Conservation (phyloP, 2,329 filamentous ascomycete genomes). For the Talaromyces sp. region DNA sequence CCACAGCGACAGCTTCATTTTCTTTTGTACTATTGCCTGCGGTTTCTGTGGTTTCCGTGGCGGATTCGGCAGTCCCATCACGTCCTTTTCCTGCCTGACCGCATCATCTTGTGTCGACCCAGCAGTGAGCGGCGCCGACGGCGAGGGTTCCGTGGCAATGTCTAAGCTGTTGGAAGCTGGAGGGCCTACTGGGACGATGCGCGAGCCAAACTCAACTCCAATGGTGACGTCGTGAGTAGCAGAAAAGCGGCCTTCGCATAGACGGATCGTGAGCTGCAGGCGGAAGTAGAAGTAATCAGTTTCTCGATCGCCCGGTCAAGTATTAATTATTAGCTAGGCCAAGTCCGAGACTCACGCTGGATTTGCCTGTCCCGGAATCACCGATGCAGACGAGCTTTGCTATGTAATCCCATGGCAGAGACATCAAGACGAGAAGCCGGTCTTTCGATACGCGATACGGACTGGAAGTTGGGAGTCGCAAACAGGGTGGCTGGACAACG, state of each 20-base stretch:
- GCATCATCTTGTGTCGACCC: neutral
- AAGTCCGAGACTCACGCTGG: slow-evolving; percentile 47
- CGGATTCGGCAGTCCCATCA: slow-evolving; percentile 27
- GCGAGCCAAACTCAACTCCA: slow-evolving; percentile 90
- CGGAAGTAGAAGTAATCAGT: neutral
- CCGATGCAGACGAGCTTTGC: slow-evolving; percentile 98
- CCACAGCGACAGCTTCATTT: slow-evolving; percentile 94
- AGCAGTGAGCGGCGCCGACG: neutral
- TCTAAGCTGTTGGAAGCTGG: slow-evolving; percentile 60
- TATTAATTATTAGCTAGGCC: neutral
- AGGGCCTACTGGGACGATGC: slow-evolving; percentile 85
- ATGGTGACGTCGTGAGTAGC: slow-evolving; percentile 95
- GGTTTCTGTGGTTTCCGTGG: slow-evolving; percentile 26
- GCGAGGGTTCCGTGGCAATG: slow-evolving; percentile 36
- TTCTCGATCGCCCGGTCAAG: neutral
- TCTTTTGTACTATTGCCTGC: slow-evolving; percentile 49
- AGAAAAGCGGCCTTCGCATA: slow-evolving; percentile 94
- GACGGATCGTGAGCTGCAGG: slow-evolving; percentile 75
- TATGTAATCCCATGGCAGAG: slow-evolving; percentile 88
- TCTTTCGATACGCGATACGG: neutral
- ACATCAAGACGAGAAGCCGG: slow-evolving; percentile 32
- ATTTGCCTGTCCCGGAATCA: slow-evolving; percentile 95
- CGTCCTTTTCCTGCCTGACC: neutral
- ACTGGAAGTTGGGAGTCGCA: neutral
- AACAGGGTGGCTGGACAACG: neutral